Evolutionary conservation across 2,329 filamentous ascomycete species (phyloP).

Genomic region (Sclerotinia subarctica): DNA sequence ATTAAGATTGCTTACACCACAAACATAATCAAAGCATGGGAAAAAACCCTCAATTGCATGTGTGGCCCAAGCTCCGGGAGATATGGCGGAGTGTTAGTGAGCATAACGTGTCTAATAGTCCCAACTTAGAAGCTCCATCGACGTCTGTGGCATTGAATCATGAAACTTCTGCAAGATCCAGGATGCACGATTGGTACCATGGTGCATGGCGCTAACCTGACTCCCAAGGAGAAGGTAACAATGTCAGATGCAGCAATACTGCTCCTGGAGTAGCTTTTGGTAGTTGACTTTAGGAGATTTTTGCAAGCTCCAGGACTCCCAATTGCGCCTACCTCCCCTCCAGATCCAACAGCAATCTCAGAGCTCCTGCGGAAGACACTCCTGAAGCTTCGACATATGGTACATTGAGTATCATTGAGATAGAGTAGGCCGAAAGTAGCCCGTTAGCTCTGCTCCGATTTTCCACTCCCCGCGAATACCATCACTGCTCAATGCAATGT

Average conservation of each 20-base stretch:
- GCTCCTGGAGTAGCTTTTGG: conserved; percentile 11
- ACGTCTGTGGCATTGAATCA: conserved; percentile 3
- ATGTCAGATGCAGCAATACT: conserved; percentile 6
- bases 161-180: conserved; percentile 3
- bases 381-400: background rate
- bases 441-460: conserved; percentile 7
- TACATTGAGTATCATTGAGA: background rate
- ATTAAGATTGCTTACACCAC: background rate
- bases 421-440: conserved; percentile 12
- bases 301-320: conserved; percentile 6
- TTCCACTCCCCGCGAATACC: background rate
- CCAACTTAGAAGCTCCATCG: conserved; percentile 9
- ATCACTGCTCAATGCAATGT: conserved; percentile 3
- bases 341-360: background rate
- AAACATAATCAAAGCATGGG: background rate
- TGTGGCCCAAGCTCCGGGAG: conserved; percentile 9
- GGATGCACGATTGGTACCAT: conserved; percentile 3
- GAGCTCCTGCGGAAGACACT: background rate
- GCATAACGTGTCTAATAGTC: conserved; percentile 2
- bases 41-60: background rate
- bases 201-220: background rate
- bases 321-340: background rate
- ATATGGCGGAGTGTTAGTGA: conserved; percentile 1
- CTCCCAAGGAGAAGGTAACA: background rate
- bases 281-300: conserved; percentile 7